A percentile compares a stretch with the other conserved stretches of the same genome.
Conservation (phyloP, 2,329 filamentous ascomycete species). For the Penicillium corylophilum region DNA sequence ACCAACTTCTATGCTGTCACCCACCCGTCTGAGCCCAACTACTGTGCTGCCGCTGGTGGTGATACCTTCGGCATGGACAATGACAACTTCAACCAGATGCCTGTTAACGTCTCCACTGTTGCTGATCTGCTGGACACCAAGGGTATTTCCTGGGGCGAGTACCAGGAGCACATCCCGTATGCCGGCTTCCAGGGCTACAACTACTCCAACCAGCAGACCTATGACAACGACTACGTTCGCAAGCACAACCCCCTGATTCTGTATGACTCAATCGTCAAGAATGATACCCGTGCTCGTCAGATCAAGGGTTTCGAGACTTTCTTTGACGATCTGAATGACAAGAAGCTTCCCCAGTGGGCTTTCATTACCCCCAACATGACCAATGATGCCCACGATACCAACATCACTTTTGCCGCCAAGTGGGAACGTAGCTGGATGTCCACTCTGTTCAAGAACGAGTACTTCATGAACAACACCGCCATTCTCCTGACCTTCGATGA, state of each 20-base stretch:
- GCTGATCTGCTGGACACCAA: slow-evolving; percentile 67
- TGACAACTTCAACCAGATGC: slow-evolving; percentile 61
- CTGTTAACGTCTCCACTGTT: slow-evolving; percentile 63
- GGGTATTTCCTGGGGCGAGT: slow-evolving; percentile 67
- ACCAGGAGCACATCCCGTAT: slow-evolving; percentile 77
- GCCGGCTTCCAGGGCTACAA: slow-evolving; percentile 66
- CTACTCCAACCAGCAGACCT: slow-evolving; percentile 64
- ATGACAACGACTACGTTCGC: slow-evolving; percentile 73
- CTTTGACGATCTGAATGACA: slow-evolving; percentile 62
- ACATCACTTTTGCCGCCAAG: slow-evolving; percentile 64
- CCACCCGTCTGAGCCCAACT: slow-evolving; percentile 75
- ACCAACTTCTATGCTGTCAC: slow-evolving; percentile 62
- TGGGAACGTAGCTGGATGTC: slow-evolving; percentile 70
- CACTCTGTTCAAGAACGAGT: slow-evolving; percentile 65
- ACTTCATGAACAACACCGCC: slow-evolving; percentile 75
- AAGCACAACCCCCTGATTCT: slow-evolving; percentile 73
- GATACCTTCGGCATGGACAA: slow-evolving; percentile 73
- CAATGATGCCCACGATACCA: slow-evolving; percentile 72
- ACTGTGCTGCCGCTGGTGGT: slow-evolving; percentile 65
- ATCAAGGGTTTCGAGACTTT: slow-evolving; percentile 75
- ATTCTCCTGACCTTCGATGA: slow-evolving; percentile 85
- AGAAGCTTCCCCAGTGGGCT: slow-evolving; percentile 68
- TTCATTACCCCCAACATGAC: slow-evolving; percentile 56
- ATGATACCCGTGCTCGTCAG: slow-evolving; percentile 59
- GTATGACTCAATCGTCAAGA: slow-evolving; percentile 63